Evolutionary conservation across 2,329 filamentous ascomycete genomes (phyloP).

Genomic region (Pseudogymnoascus sp.): DNA sequence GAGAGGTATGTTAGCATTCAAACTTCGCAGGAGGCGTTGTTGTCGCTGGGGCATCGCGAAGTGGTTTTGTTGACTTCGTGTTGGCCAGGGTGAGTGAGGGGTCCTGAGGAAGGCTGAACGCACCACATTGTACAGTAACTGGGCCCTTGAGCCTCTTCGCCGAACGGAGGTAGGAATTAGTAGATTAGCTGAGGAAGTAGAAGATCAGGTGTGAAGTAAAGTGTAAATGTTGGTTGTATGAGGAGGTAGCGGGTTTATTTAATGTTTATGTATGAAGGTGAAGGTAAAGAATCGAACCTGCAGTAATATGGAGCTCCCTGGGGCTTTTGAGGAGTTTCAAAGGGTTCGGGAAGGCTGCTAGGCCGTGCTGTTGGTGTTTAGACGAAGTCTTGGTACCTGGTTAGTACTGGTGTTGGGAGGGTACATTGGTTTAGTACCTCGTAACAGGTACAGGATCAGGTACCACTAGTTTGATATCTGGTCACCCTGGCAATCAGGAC

Average conservation of each 20-base stretch:
- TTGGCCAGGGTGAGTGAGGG: not conserved
- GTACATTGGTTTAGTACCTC: not conserved
- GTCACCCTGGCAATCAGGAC: not conserved
- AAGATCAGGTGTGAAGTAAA: not conserved
- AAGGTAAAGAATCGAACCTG: not conserved
- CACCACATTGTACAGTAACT: not conserved
- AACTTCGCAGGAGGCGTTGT: not conserved
- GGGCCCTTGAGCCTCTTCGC: not conserved
- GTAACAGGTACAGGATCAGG: not conserved
- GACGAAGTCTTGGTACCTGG: not conserved
- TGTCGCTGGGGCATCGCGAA: not conserved
- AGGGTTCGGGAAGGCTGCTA: not conserved
- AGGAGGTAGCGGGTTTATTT: not conserved
- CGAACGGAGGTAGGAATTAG: not conserved
- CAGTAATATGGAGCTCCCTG: conserved; percentile 1
- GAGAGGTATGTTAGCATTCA: conserved; percentile 13
- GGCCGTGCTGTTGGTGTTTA: not conserved
- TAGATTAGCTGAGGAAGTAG: not conserved
- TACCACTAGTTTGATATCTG: not conserved
- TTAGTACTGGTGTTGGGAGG: not conserved
- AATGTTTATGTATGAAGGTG: not conserved
- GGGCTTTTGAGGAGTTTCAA: not conserved
- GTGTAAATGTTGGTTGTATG: not conserved
- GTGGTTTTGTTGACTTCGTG: not conserved
- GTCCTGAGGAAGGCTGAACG: not conserved